Conservation (phyloP, 1,284 basidiomycete species). For the Ganoderma lingzhi region DNA sequence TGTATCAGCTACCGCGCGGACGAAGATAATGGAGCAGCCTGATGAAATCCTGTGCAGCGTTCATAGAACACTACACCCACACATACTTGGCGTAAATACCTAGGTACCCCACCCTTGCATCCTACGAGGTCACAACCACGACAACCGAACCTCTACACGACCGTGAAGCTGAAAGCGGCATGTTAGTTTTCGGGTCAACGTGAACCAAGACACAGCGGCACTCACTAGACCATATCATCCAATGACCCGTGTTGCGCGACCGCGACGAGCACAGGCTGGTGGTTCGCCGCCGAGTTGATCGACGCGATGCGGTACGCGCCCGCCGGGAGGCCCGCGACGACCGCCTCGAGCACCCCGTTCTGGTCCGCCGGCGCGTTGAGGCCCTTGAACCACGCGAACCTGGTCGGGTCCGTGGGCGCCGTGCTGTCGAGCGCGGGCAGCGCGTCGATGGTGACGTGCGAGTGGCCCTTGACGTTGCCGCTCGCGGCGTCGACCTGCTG, state of each 20-base stretch:
- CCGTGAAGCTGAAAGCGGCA: background rate
- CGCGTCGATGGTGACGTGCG: conserved; percentile 67
- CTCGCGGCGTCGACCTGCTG: conserved; percentile 64
- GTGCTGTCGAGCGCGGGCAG: conserved; percentile 57
- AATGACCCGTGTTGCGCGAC: conserved; percentile 58
- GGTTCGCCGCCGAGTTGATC: conserved; percentile 66
- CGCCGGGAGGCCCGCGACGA: conserved; percentile 59
- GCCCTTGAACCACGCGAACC: conserved; percentile 76
- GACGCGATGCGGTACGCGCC: conserved; percentile 68
- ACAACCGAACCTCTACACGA: background rate
- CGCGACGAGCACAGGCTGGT: conserved; percentile 62
- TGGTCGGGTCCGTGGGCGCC: conserved; percentile 57
- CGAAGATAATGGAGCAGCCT: too few species aligned
- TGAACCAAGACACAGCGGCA: conserved; percentile 5
- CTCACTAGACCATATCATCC: conserved; percentile 55
- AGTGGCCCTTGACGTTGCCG: conserved; percentile 65
- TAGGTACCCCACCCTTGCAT: background rate
- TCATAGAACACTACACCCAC: background rate
- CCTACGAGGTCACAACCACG: background rate
- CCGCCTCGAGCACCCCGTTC: conserved; percentile 57
- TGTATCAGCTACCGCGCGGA: too few species aligned
- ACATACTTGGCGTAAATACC: background rate
- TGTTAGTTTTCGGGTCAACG: background rate
- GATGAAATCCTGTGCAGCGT: background rate
- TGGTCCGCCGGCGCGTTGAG: conserved; percentile 56